These are phyloP conservation scores for Nitzschia inconspicua DNA, from an alignment of 108 stramenopile species.

Conservation along the genomic window DNA sequence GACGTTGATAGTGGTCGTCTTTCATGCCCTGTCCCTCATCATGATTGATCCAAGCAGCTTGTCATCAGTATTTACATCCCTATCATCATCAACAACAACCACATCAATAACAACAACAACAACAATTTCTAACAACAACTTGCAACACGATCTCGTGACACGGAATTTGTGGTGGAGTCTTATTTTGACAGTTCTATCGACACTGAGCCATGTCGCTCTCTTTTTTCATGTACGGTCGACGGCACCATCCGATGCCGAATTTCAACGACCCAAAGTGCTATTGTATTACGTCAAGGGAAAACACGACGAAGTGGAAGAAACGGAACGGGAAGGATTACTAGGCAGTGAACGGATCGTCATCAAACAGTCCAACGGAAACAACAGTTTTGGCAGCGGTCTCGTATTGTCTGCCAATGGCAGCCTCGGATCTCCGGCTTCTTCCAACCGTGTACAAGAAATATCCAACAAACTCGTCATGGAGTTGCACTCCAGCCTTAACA, in stretches of 20 bases:
- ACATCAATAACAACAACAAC: no score
- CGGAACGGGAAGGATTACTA: constrained; percentile 22
- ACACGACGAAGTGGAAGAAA: constrained; percentile 7
- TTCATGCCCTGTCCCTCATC: constrained; percentile 54
- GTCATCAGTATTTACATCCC: constrained; percentile 26
- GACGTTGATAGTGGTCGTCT: constrained; percentile 43
- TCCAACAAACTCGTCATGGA: constrained; percentile 41
- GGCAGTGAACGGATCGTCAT: background rate
- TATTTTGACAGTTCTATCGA: constrained; percentile 47
- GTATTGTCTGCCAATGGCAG: background rate
- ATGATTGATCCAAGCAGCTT: constrained; percentile 52
- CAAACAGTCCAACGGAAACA: background rate
- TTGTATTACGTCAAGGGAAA: constrained; percentile 24
- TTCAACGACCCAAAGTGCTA: constrained; percentile 28
- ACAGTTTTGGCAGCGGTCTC: background rate
- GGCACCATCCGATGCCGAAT: constrained; percentile 48
- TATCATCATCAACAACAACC: background rate
- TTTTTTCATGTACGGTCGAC: constrained; percentile 76
- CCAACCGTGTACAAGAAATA: constrained; percentile 14
- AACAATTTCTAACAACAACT: constrained; percentile 5
- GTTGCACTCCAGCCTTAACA: constrained; percentile 30
- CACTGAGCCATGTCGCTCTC: constrained; percentile 63
- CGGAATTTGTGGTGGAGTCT: constrained; percentile 56
- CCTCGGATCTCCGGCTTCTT: constrained; percentile 3
- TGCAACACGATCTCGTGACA: constrained; percentile 23